Conservation (phyloP, 257 asterid genomes). For the Solanum lycopersicoides region DNA sequence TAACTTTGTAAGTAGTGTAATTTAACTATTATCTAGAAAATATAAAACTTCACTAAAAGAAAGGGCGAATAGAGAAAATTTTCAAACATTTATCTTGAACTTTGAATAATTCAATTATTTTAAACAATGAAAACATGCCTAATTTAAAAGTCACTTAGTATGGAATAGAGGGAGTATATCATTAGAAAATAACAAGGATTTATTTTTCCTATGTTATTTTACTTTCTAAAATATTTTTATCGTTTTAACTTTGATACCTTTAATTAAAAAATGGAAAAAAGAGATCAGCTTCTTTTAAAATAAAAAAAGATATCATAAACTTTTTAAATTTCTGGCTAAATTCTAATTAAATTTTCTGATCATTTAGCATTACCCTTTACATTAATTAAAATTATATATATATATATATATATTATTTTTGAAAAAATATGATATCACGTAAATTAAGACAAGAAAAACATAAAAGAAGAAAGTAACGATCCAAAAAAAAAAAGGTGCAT, state of each 20-base stretch:
- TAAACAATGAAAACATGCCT: too few species aligned
- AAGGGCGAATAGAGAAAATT: too few species aligned
- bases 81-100: not conserved
- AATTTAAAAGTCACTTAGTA: too few species aligned
- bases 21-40: not conserved
- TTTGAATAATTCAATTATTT: not conserved
- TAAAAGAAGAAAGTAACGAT: not conserved
- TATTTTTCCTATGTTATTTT: too few species aligned
- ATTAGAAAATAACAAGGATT: not conserved
- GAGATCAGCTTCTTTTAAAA: too few species aligned
- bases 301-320: too few species aligned
- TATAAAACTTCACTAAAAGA: not conserved
- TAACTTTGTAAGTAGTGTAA: not conserved
- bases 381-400: not conserved
- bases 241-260: accelerated
- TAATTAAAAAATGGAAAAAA: too few species aligned
- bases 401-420: not conserved
- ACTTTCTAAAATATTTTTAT: too few species aligned
- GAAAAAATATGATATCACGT: accelerated
- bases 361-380: too few species aligned
- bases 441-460: accelerated
- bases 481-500: not conserved
- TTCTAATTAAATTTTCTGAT: too few species aligned
- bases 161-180: not conserved
- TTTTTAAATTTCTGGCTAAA: too few species aligned